Evolutionary conservation across 2,329 filamentous ascomycete species (phyloP).

Genomic region (Calonectria fujianensis): DNA sequence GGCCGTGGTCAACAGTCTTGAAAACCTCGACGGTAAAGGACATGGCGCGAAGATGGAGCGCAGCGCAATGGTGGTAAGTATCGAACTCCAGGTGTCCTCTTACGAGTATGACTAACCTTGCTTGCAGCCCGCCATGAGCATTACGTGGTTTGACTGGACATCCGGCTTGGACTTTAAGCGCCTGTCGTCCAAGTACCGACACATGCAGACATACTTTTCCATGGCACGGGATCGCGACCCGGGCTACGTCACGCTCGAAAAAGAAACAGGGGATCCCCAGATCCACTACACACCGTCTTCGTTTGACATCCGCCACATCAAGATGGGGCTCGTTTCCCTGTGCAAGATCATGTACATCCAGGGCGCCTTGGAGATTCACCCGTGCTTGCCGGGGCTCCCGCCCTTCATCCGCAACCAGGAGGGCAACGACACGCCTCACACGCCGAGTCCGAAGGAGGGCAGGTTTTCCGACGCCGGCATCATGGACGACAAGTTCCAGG

Average conservation of each 20-base stretch:
- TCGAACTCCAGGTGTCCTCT: not conserved
- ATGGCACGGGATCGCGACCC: conserved; percentile 35
- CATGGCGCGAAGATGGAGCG: conserved; percentile 38
- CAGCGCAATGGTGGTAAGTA: conserved; percentile 31
- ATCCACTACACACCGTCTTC: conserved; percentile 76
- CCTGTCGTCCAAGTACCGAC: conserved; percentile 20
- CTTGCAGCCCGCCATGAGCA: not conserved
- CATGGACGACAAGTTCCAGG: conserved; percentile 66
- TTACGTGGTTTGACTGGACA: conserved; percentile 30
- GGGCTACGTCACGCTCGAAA: conserved; percentile 30
- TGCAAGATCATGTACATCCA: conserved; percentile 83
- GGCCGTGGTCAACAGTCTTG: conserved; percentile 31
- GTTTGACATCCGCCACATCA: conserved; percentile 79
- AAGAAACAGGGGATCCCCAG: conserved; percentile 21
- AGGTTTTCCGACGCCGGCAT: conserved; percentile 61
- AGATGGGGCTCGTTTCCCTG: conserved; percentile 80
- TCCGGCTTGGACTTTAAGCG: conserved; percentile 31
- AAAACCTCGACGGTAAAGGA: conserved; percentile 37
- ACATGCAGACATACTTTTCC: conserved; percentile 33
- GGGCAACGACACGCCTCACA: not conserved
- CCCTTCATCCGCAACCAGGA: conserved; percentile 70
- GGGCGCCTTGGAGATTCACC: conserved; percentile 84
- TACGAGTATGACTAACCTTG: not conserved
- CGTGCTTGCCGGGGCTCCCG: conserved; percentile 74
- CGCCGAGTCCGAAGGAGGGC: conserved; percentile 43